phyloP scores from a whole-genome alignment of 805 yeast genomes.

The Kodamaea lidongshanica region DNA sequence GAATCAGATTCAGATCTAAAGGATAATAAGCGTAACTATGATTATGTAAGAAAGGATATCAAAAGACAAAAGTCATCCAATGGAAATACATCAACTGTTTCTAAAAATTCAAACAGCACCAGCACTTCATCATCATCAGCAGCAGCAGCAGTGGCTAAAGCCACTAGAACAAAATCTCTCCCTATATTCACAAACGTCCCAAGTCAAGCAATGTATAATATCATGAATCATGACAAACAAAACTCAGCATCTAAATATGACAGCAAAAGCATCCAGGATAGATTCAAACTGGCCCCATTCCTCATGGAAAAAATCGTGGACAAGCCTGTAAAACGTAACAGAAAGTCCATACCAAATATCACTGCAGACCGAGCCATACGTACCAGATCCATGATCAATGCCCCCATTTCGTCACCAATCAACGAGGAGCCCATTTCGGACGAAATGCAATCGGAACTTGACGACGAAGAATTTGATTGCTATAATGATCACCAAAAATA shows the following conservation, averaged over 20 bases:
- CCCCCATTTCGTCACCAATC: slow-evolving; percentile 36
- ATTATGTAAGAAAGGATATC: neutral
- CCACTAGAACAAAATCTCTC: slow-evolving; percentile 39
- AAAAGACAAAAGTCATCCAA: neutral
- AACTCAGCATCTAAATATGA: slow-evolving; percentile 35
- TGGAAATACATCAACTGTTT: slow-evolving; percentile 2
- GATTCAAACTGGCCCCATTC: slow-evolving; percentile 43
- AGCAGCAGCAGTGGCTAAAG: slow-evolving; percentile 18
- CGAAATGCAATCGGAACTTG: slow-evolving; percentile 22
- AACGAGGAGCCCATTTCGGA: slow-evolving; percentile 33
- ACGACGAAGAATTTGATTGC: slow-evolving; percentile 24
- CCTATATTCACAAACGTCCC: slow-evolving; percentile 37
- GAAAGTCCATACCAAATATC: slow-evolving; percentile 10
- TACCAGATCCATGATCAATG: slow-evolving; percentile 38
- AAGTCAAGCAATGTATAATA: slow-evolving; percentile 33
- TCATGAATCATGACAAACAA: slow-evolving; percentile 37
- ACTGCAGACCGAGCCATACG: slow-evolving; percentile 32
- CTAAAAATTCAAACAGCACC: slow-evolving; percentile 4
- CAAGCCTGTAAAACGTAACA: slow-evolving; percentile 25
- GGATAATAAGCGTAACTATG: no score
- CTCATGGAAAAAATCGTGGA: slow-evolving; percentile 37
- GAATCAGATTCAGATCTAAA: no score
- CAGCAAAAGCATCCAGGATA: slow-evolving; percentile 35
- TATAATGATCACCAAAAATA: slow-evolving; percentile 22
- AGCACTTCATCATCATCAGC: slow-evolving; percentile 1